These are phyloP conservation scores for Ammopiptanthus mongolicus DNA, from an alignment of 306 rosid species.

Conservation along the genomic window DNA sequence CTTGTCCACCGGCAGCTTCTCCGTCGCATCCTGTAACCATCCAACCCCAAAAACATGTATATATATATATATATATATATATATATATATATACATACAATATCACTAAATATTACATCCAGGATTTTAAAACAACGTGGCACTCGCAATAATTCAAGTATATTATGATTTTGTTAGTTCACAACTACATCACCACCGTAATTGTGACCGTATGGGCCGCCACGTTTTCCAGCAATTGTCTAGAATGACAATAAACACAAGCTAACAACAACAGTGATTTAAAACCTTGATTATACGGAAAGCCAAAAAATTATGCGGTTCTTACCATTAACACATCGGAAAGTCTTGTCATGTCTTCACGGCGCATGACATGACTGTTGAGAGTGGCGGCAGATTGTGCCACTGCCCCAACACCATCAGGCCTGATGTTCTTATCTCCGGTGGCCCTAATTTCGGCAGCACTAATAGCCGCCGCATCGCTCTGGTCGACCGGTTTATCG, in stretches of 20 bases:
- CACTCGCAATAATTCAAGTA: no score
- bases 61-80: background rate
- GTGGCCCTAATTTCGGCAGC: conserved; percentile 24
- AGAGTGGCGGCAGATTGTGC: conserved; percentile 21
- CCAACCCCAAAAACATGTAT: background rate
- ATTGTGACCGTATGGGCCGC: no score
- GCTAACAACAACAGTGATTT: no score
- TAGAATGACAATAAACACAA: no score
- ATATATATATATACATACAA: background rate
- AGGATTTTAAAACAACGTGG: no score
- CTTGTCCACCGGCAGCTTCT: conserved; percentile 13
- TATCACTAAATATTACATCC: no score
- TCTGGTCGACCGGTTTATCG: conserved; percentile 28
- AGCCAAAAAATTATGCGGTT: background rate
- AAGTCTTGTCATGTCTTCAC: conserved; percentile 23
- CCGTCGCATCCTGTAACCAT: conserved; percentile 20
- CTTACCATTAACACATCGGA: conserved; percentile 23
- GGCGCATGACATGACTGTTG: background rate
- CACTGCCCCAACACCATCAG: background rate
- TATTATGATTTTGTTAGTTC: no score
- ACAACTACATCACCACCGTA: no score
- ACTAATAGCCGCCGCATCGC: conserved; percentile 22
- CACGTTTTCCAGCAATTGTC: no score
- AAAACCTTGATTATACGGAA: background rate
- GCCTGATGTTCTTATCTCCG: background rate